phyloP scores from a whole-genome alignment of 805 yeast genomes.

The Wickerhamiella bombiphila region DNA sequence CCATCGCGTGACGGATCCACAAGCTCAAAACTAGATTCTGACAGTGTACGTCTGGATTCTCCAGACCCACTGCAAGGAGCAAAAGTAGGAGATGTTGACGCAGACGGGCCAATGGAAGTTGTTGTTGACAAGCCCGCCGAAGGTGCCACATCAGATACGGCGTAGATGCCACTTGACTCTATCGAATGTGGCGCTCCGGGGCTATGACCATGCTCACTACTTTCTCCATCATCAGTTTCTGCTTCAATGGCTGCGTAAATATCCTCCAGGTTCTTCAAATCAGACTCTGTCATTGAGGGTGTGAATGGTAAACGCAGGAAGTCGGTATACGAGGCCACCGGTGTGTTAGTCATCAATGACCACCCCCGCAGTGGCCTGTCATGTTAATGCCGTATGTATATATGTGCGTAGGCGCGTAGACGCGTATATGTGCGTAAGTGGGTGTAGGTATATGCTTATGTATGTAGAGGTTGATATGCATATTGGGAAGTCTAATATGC shows the following conservation, averaged over 20 bases:
- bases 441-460: neutral
- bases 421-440: too few species aligned
- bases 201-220: neutral
- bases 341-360: neutral
- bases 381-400: too few species aligned
- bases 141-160: neutral
- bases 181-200: neutral
- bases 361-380: too few species aligned
- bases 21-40: slow-evolving; percentile 2
- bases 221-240: neutral
- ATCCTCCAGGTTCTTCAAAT: neutral
- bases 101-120: too few species aligned
- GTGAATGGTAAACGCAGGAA: neutral
- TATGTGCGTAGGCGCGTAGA: too few species aligned
- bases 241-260: slow-evolving; percentile 1
- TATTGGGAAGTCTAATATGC: too few species aligned
- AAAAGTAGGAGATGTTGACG: neutral
- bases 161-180: neutral
- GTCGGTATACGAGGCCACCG: neutral
- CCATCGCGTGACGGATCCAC: too few species aligned
- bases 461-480: neutral
- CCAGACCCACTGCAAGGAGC: neutral
- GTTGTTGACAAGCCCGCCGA: neutral
- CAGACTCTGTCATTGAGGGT: neutral
- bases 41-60: neutral